Percentiles rank a stretch among this genome's conserved stretches.
phyloP scores from a whole-genome alignment of 2,329 filamentous ascomycete species.

The Xylaria sp. region DNA sequence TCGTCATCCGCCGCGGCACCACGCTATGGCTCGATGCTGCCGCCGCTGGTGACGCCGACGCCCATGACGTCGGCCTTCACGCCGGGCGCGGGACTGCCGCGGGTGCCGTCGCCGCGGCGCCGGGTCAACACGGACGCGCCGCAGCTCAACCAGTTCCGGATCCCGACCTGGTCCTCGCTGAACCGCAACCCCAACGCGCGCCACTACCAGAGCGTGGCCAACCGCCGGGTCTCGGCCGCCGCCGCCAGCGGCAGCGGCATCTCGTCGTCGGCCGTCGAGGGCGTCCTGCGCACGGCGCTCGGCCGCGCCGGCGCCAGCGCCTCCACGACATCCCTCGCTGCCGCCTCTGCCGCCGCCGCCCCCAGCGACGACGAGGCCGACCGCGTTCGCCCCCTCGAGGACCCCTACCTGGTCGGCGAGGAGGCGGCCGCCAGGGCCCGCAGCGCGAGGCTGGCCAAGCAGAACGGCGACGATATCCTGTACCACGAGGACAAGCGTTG shows the following conservation, averaged over 20 bases:
- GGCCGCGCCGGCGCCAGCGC: slow-evolving; percentile 28
- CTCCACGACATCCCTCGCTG: slow-evolving; percentile 12
- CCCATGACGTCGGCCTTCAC: slow-evolving; percentile 30
- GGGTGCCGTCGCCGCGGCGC: slow-evolving; percentile 47
- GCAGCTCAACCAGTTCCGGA: slow-evolving; percentile 56
- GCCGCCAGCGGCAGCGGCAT: slow-evolving; percentile 28
- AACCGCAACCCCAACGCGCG: slow-evolving; percentile 58
- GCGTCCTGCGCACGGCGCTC: slow-evolving; percentile 31
- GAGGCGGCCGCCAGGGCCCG: slow-evolving; percentile 61
- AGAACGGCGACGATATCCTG: slow-evolving; percentile 58
- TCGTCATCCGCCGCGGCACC: slow-evolving; percentile 24
- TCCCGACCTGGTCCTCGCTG: slow-evolving; percentile 61
- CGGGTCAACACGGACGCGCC: slow-evolving; percentile 41
- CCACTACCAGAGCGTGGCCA: slow-evolving; percentile 66
- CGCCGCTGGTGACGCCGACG: slow-evolving; percentile 31
- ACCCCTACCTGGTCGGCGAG: slow-evolving; percentile 69
- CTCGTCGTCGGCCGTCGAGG: slow-evolving; percentile 25
- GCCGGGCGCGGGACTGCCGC: slow-evolving; percentile 52
- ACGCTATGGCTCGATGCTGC: slow-evolving; percentile 25
- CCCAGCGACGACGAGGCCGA: slow-evolving; percentile 22
- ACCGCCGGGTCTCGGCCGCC: slow-evolving; percentile 58
- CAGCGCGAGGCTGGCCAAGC: slow-evolving; percentile 58
- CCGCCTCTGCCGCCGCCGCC: slow-evolving; percentile 17
- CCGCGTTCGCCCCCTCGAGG: slow-evolving; percentile 59
- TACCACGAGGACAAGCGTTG: slow-evolving; percentile 60